A percentile compares a stretch with the other conserved stretches of the same genome.
Conservation (phyloP, 2,329 filamentous ascomycete species). For the Hymenoscyphus fraxineus region DNA sequence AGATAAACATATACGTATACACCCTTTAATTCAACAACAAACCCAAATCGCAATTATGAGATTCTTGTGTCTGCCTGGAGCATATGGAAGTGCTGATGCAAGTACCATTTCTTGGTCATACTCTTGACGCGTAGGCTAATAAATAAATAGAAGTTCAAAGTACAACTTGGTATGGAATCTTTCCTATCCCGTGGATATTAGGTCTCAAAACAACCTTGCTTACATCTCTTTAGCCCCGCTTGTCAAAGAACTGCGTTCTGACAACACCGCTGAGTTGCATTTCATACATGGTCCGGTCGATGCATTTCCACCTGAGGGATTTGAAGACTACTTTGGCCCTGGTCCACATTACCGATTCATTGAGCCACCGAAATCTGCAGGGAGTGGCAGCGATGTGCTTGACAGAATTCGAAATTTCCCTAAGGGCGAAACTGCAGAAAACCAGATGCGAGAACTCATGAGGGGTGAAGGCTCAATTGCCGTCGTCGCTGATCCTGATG, state of each 20-base stretch:
- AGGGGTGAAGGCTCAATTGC: constrained; percentile 14
- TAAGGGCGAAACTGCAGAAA: constrained; percentile 28
- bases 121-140: constrained; percentile 11
- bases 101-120: constrained; percentile 26
- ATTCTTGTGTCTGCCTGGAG: constrained; percentile 55
- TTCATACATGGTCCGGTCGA: constrained; percentile 51
- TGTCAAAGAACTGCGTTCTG: constrained; percentile 45
- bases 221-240: constrained; percentile 41
- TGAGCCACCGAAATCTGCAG: constrained; percentile 40
- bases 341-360: constrained; percentile 55
- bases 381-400: constrained; percentile 27
- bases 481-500: constrained; percentile 14
- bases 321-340: constrained; percentile 54
- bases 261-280: constrained; percentile 46
- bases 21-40: not conserved
- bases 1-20: not conserved
- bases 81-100: constrained; percentile 54
- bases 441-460: constrained; percentile 30
- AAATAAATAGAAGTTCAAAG: constrained; percentile 49
- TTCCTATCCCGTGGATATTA: constrained; percentile 1
- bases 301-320: constrained; percentile 49
- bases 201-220: constrained; percentile 13
- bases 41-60: constrained; percentile 42
- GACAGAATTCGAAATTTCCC: constrained; percentile 31
- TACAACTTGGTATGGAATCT: constrained; percentile 44